A percentile compares a stretch with the other conserved stretches of the same genome.
These are phyloP conservation scores for Sindora glabra DNA, from an alignment of 306 rosid species.

Conservation along the genomic window DNA sequence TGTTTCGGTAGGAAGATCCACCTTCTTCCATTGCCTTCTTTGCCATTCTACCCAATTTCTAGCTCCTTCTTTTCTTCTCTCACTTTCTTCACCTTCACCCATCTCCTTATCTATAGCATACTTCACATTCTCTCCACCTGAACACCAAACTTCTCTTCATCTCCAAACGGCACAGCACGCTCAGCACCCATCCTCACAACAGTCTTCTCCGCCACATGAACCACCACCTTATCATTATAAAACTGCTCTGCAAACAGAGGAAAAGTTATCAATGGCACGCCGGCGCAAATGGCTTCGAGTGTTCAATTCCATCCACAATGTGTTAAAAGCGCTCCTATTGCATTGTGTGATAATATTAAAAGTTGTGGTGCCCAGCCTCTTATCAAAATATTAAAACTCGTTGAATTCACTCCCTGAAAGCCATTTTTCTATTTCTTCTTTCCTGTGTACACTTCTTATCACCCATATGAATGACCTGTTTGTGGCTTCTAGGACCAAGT, in stretches of 20 bases:
- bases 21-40: slow-evolving; percentile 31
- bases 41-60: slow-evolving; percentile 19
- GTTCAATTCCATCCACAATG: slow-evolving; percentile 67
- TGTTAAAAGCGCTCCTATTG: slow-evolving; percentile 46
- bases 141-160: slow-evolving; percentile 24
- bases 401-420: slow-evolving; percentile 23
- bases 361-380: slow-evolving; percentile 56
- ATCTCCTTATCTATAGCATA: slow-evolving; percentile 31
- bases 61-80: slow-evolving; percentile 29
- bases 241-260: slow-evolving; percentile 51
- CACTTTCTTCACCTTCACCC: slow-evolving; percentile 27
- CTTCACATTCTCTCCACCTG: slow-evolving; percentile 18
- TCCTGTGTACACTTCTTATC: slow-evolving; percentile 22
- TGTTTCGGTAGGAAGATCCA: slow-evolving; percentile 33
- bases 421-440: slow-evolving; percentile 27
- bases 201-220: slow-evolving; percentile 19
- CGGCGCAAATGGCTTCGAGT: slow-evolving; percentile 34
- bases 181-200: slow-evolving; percentile 30
- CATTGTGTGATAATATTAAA: slow-evolving; percentile 32
- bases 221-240: slow-evolving; percentile 30
- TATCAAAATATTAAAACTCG: slow-evolving; percentile 37
- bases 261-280: slow-evolving; percentile 44
- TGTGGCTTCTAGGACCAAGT: slow-evolving; percentile 43
- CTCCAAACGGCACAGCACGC: slow-evolving; percentile 5
- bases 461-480: slow-evolving; percentile 65